Base-by-base conservation (phyloP, 176 grass and related monocot genomes). In the Bromus sterilis region DNA sequence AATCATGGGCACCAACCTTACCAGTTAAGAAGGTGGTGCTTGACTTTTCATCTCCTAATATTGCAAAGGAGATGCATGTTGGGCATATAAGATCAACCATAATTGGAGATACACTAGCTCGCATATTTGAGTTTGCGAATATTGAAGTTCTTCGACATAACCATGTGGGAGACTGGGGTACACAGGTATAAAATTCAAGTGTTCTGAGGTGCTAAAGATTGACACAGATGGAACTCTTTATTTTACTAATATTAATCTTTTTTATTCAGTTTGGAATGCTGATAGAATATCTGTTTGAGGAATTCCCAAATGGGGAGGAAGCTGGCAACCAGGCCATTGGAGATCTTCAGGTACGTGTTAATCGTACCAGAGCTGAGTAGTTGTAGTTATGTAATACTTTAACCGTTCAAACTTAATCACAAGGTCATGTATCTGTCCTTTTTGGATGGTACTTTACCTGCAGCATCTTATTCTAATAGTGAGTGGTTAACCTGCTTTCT, bases 31-130 rank as follows among this genome's bases (percentile, higher is more conserved):
- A 32, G 77, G 89, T 89, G 59, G 86, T 98, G 23, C 33, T 93
- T 79, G 92, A 98, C 77, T 98, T 98, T 67, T 98, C 95, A 31
- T 98, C 95, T 28, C 95, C 95, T 23, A 98, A 98, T 84, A 95
- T 98, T 75, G 95, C 95, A 56, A 98, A 95, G 71, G 95, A 98
- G 89, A 98, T 95, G 95, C 95, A 98, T 73, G 90, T 98, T 33
- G 95, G 92, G 4, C 86, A 98, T 84, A 70, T 95, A 85, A 89
- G 96, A 58, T 99, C 96, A 41, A 95, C 93, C 32, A 95, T 99
- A 49, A 99, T 95, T 85, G 96, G 95, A 57, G 95, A 94, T 82
- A 94, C 95, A 51, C 72, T 99, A 34, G 80, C 96, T 21, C 86
- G 96, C 55, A 95, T 99, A 93, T 89, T 99, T 89, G 93, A 99